Evolutionary conservation across 768 basidiomycete genomes (phyloP), one percentile per base, ranked within the genome.

Genomic region (Psilocybe sp.): DNA sequence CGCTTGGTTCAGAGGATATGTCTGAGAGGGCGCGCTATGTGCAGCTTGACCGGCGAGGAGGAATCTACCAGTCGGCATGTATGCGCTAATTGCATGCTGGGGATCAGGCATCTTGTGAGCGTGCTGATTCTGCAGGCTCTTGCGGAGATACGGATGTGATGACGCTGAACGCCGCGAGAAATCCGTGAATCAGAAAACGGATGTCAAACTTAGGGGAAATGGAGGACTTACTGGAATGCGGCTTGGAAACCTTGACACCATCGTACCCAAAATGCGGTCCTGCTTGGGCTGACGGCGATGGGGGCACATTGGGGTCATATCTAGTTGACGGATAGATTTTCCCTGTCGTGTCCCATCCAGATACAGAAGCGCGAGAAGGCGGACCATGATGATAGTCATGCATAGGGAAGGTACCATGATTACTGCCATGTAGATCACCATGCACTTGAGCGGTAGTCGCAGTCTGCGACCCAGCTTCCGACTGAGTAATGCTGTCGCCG

Each of bases 141-240:
- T 58, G 8, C 61, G 55, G 33, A 61, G 44, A 48, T 64, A 64
- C 9, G 63, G 63, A 46, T 63, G 63, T 13, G 60, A 58, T 14
- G 54, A 42, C 15, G 61, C 60, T 61, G 44, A 45, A 44, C n/a
- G n/a, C 15, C 33, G 15, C 1, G n/a, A 20, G n/a, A 19, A 32
- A 34, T 20, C 19, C 33, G 18, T 39, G 9, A 48, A 18, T n/a
- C 23, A 37, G 5, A 18, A n/a, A 19, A 18, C 19, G 11, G 23
- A 14, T 37, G 18, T 16, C 9, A 38, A 9, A 23, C 8, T 33
- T 7, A 28, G 7, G 7, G 4, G 14, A 20, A 18, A n/a, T 39
- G 31, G 9, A 19, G 18, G 18, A 51, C 59, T 52, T 31, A 60
- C 59, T 52, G 11, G 51, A 49, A 40, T 60, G 59, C 33, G 53